Conservation (phyloP, 2,329 filamentous ascomycete species). For the Xylariaceae sp. region DNA sequence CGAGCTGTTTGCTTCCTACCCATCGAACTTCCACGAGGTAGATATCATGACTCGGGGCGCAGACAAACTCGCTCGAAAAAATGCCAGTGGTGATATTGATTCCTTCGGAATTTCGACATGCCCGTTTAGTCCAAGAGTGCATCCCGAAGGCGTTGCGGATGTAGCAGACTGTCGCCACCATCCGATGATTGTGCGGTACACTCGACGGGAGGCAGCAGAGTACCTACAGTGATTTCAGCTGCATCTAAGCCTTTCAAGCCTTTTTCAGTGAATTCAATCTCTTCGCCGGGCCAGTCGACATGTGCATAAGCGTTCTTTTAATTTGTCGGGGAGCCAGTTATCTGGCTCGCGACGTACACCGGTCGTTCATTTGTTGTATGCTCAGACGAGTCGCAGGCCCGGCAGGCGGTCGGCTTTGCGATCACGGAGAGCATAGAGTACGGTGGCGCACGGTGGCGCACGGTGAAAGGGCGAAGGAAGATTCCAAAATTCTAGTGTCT, state of each 20-base stretch:
- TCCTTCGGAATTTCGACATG: slow-evolving; percentile 3
- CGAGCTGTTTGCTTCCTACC: neutral
- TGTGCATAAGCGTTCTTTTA: neutral
- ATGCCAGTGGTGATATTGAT: slow-evolving; percentile 1
- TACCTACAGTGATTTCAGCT: slow-evolving; percentile 13
- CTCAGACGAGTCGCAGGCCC: neutral
- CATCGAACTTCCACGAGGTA: neutral
- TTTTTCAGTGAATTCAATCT: neutral
- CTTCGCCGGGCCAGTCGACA: neutral
- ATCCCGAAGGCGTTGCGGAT: slow-evolving; percentile 18
- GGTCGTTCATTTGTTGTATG: neutral
- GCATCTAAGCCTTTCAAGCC: slow-evolving; percentile 12
- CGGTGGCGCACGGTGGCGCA: neutral
- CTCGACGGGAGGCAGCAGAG: slow-evolving; percentile 21
- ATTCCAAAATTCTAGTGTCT: slow-evolving; percentile 4
- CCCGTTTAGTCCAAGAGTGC: slow-evolving; percentile 11
- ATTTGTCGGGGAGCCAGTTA: neutral
- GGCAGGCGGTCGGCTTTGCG: neutral
- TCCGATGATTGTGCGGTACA: slow-evolving; percentile 19
- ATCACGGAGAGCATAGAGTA: neutral
- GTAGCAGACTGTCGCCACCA: slow-evolving; percentile 9
- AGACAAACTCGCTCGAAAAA: neutral
- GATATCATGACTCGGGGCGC: neutral
- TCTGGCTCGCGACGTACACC: neutral
- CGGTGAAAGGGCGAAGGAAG: neutral